phyloP scores from a whole-genome alignment of 768 basidiomycete genomes.

The Lactarius trivialis region DNA sequence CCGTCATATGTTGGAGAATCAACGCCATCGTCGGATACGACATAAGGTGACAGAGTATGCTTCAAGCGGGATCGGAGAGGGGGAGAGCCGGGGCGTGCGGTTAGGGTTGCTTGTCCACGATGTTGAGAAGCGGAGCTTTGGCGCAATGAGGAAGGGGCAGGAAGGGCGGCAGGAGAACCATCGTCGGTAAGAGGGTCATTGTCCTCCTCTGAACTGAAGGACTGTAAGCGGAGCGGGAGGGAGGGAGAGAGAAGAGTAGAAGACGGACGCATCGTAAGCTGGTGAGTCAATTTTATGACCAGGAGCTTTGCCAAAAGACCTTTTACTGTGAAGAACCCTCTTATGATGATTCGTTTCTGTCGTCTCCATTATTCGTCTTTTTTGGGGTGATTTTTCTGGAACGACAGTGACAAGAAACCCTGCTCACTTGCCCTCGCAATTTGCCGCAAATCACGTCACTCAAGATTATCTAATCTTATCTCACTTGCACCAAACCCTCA shows the following conservation, averaged over 20 bases:
- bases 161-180: conserved; percentile 45
- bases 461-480: conserved; percentile 11
- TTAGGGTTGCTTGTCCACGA: conserved; percentile 14
- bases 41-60: conserved; percentile 36
- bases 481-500: too few relatives aligned
- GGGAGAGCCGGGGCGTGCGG: conserved; percentile 20
- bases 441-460: conserved; percentile 15
- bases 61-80: conserved; percentile 24
- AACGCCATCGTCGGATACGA: conserved; percentile 61
- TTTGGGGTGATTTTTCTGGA: neutral
- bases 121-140: conserved; percentile 25
- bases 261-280: conserved; percentile 60
- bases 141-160: conserved; percentile 34
- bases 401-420: neutral
- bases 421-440: neutral
- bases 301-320: conserved; percentile 66
- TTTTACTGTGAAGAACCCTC: conserved; percentile 38
- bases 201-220: conserved; percentile 73
- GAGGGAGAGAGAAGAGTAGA: conserved; percentile 12
- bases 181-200: conserved; percentile 84
- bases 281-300: conserved; percentile 54
- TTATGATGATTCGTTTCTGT: conserved; percentile 20
- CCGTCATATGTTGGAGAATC: conserved; percentile 90
- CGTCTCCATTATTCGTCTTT: conserved; percentile 10
- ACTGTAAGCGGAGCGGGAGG: conserved; percentile 25